Conservation (phyloP, 345 rosid species). For the Dipteronia sinensis region DNA sequence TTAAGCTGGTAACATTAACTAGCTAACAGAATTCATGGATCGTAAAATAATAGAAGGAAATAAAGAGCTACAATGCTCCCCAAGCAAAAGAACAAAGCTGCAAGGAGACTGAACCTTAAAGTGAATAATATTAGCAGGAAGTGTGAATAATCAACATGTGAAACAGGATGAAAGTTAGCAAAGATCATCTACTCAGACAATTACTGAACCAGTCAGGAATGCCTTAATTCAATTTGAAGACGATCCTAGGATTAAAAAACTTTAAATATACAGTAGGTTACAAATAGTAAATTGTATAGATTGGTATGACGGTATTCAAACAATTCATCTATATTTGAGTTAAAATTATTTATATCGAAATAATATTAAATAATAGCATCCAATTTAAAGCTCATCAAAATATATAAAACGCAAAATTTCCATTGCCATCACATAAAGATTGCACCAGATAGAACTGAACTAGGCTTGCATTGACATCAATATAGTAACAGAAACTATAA, state of each 20-base stretch:
- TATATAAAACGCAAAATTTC: neutral
- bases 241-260: neutral
- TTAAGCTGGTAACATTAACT: neutral
- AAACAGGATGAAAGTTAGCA: neutral
- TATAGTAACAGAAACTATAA: neutral
- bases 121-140: neutral
- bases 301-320: neutral
- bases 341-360: neutral
- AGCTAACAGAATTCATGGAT: neutral
- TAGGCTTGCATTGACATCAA: neutral
- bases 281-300: neutral
- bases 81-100: neutral
- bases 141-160: neutral
- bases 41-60: neutral
- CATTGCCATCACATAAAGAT: neutral
- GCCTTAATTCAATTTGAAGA: neutral
- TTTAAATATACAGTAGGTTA: neutral
- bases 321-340: neutral
- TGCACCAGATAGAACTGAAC: neutral
- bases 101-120: neutral
- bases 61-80: neutral
- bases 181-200: neutral
- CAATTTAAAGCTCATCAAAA: neutral
- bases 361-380: neutral
- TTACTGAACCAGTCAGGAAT: neutral